Conservation (phyloP, 1,284 basidiomycete genomes). For the Apiotrichum veenhuisii region DNA sequence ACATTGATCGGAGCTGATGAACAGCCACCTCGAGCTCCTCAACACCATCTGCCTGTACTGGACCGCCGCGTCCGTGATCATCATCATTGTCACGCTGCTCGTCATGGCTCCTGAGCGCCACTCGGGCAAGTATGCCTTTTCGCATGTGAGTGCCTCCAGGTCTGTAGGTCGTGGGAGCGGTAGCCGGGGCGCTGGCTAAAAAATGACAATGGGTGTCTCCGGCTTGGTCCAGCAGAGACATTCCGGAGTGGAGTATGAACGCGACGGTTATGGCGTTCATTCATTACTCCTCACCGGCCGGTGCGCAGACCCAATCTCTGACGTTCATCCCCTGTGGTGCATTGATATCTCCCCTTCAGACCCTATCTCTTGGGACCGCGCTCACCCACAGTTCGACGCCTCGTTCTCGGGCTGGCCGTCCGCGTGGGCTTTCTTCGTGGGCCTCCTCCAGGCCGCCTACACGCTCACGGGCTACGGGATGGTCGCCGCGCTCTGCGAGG, state of each 20-base stretch:
- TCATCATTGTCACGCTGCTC: conserved; percentile 52
- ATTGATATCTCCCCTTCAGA: too few relatives aligned
- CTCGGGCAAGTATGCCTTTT: conserved; percentile 48
- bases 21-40: conserved; percentile 41
- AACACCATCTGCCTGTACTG: conserved; percentile 51
- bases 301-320: not conserved
- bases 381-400: conserved; percentile 14
- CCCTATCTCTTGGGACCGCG: conserved; percentile 29
- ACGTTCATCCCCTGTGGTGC: too few relatives aligned
- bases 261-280: too few relatives aligned
- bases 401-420: conserved; percentile 17
- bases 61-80: conserved; percentile 50
- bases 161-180: too few relatives aligned
- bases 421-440: conserved; percentile 21
- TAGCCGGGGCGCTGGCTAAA: too few relatives aligned
- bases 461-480: conserved; percentile 49
- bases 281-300: too few relatives aligned
- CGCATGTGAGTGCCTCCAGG: conserved; percentile 26
- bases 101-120: conserved; percentile 48
- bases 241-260: too few relatives aligned
- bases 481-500: conserved; percentile 49
- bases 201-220: too few relatives aligned
- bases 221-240: too few relatives aligned
- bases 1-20: too few relatives aligned
- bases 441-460: conserved; percentile 40